phyloP scores from a whole-genome alignment of 179 eudicot species.

The Silene vulgaris region DNA sequence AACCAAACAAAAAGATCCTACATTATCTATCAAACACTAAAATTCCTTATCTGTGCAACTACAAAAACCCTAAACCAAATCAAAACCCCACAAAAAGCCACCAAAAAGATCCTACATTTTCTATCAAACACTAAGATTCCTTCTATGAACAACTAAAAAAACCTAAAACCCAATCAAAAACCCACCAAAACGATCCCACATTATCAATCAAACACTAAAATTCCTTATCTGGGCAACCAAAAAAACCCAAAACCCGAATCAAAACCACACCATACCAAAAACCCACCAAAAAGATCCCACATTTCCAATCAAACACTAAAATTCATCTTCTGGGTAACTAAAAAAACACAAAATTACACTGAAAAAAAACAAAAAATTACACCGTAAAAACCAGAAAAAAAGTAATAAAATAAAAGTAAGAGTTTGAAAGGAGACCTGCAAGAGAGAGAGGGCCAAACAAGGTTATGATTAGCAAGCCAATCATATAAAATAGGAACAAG shows the following conservation, averaged over 20 bases:
- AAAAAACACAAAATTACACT: not conserved
- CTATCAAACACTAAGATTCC: not conserved
- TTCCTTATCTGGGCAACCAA: too few relatives aligned
- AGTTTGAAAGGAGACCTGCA: slow-evolving; percentile 50
- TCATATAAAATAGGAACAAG: slow-evolving; percentile 84
- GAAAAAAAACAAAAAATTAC: not conserved
- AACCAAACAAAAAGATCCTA: slow-evolving; percentile 9
- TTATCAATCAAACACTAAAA: not conserved
- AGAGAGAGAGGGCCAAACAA: slow-evolving; percentile 93
- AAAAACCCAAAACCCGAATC: not conserved
- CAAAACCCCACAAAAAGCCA: slow-evolving; percentile 13
- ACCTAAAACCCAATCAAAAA: not conserved
- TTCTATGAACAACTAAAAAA: not conserved
- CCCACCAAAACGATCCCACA: slow-evolving; percentile 6
- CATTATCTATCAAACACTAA: not conserved
- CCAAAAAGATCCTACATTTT: not conserved
- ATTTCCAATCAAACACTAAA: not conserved
- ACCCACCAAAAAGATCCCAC: slow-evolving; percentile 10
- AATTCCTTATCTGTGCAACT: not conserved
- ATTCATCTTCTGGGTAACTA: not conserved
- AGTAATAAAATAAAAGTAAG: not conserved
- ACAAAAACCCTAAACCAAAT: not conserved
- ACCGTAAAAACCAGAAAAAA: not conserved
- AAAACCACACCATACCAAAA: slow-evolving; percentile 6
- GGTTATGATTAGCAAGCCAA: slow-evolving; percentile 92